Base-by-base conservation (phyloP, 2,329 filamentous ascomycete genomes). In the Microsporum audouinii region DNA sequence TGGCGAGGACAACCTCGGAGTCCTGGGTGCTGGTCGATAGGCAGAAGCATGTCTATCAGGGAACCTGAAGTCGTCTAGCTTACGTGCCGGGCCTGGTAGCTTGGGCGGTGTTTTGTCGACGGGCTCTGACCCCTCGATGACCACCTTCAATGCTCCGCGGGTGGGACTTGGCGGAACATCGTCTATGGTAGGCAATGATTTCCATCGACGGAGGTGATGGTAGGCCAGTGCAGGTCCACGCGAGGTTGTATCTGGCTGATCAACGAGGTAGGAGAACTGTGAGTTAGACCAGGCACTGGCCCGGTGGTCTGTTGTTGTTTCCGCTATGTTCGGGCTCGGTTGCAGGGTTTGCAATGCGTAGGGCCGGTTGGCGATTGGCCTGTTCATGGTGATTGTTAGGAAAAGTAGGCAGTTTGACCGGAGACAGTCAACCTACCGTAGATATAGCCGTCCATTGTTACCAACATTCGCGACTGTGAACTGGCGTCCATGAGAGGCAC, bases 391-490 rank as follows among this genome's bases (percentile, higher is more conserved):
- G 12, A 7, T 7, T 34, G 49, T 53, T 53, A 53, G 31, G 14
- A n/a, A n/a, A 43, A n/a, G 39, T 43, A 43, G 34, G 5, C 10
- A 36, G 10, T 5, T 23, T 23, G 17, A 43, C 39, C 39, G 17
- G 14, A 43, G 39, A 6, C 39, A n/a, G 64, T 63, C 39, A 43
- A 69, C 82, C 70, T 84, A 91, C 87, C 87, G 88, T 66, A 92
- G 72, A 73, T 90, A 92, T 73, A 92, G 89, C 71, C 86, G 85
- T 43, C 88, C 88, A 74, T 91, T 90, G 71, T 90, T 88, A 29
- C 88, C 88, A 63, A 92, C 88, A 72, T 91, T 91, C 58, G 86
- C 84, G 60, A 92, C 88, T 1, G 87, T 85, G 71, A 92, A 91
- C 68, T 89, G 85, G 60, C 86, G 82, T 57, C 84, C 86, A 70